Evolutionary conservation across 2,329 filamentous ascomycete genomes (phyloP), one percentile per base, ranked within the genome.

Genomic region (Fusarium dimerum): DNA sequence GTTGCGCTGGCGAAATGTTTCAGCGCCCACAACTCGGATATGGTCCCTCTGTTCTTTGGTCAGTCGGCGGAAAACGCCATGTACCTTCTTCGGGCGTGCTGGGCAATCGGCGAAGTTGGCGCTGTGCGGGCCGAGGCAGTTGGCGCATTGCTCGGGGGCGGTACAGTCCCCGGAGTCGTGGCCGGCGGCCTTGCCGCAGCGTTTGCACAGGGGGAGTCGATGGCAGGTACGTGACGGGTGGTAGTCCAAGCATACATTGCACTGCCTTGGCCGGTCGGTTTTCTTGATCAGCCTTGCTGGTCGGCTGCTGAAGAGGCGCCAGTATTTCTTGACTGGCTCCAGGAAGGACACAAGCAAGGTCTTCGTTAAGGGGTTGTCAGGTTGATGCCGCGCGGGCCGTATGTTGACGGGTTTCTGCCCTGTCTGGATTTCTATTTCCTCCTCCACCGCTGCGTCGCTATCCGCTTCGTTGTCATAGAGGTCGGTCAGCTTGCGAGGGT

Each of bases 331-430:
- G 18, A 45, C 51, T n/a, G 54, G 45, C 44, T 55, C 49, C 16
- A 50, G 42, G 39, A 57, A 59, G 34, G 45, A 55, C 10, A 57
- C 40, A 38, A 60, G 49, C 36, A 59, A 40, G 12, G 54, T 53
- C 44, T 52, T 52, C 12, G 51, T 52, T 17, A 48, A 39, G 41
- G 48, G 48, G 42, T 55, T 46, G 30, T 55, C 42, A 29, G 47
- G 48, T 11, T 20, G n/a, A 42, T 44, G 51, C 20, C 20, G 20
- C 20, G 20, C 20, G 20, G 20, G 20, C 20, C 20, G 20, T 26
- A 26, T 48, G 30, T 43, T 51, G 29, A 47, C 26, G 32, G 48
- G 51, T 17, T 40, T 45, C 17, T 48, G 48, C 10, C 51, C 45
- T 16, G 45, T 54, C 38, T 57, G 43, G 45, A 54, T 51, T 46